Percentiles rank a stretch among this genome's conserved stretches.
These are phyloP conservation scores for Phytophthora melonis DNA, from an alignment of 352 stramenopile genomes.

Conservation along the genomic window DNA sequence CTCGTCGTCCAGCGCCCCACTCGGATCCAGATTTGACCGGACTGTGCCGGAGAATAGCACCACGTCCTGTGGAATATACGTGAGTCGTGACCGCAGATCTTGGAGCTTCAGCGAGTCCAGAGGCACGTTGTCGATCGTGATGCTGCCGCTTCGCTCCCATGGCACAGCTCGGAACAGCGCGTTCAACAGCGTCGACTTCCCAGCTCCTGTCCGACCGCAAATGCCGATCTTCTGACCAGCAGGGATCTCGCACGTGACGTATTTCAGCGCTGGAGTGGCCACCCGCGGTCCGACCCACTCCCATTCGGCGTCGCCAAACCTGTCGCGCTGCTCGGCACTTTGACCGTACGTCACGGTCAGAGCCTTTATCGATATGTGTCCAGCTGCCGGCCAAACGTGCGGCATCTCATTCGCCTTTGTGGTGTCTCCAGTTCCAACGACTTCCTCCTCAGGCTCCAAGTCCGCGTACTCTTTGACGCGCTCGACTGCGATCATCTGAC, in stretches of 20 bases:
- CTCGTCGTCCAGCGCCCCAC: conserved; percentile 46
- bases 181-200: conserved; percentile 91
- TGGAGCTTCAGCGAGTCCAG: conserved; percentile 67
- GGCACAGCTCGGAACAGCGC: conserved; percentile 79
- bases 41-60: conserved; percentile 87
- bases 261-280: conserved; percentile 48
- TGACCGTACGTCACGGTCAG: conserved; percentile 55
- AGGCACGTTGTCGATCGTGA: conserved; percentile 81
- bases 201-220: conserved; percentile 89
- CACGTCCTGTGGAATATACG: conserved; percentile 87
- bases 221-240: conserved; percentile 82
- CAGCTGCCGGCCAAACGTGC: conserved; percentile 49
- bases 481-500: conserved; percentile 93
- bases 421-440: conserved; percentile 17
- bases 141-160: conserved; percentile 56
- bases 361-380: conserved; percentile 59
- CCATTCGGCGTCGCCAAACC: conserved; percentile 28
- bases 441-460: conserved; percentile 58
- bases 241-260: conserved; percentile 57
- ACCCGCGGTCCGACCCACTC: conserved; percentile 29
- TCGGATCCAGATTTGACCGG: conserved; percentile 88
- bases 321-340: conserved; percentile 13
- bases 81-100: conserved; percentile 72
- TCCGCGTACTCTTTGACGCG: conserved; percentile 86
- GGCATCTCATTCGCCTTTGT: conserved; percentile 20